Evolutionary conservation across 306 rosid genomes (phyloP).

Genomic region (Casuarina equisetifolia): DNA sequence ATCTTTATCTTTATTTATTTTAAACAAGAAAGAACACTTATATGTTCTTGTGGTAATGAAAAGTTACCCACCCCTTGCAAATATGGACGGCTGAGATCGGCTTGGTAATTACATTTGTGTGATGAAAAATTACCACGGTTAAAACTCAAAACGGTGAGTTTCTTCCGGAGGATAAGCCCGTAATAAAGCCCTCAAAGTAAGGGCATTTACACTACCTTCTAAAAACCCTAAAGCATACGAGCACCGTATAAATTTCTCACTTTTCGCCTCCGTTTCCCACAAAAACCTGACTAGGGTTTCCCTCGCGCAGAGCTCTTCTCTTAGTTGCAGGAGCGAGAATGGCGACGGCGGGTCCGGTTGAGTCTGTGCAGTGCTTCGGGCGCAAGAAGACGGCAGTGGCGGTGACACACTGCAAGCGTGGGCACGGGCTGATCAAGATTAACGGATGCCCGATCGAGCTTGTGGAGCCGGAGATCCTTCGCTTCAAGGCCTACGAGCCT

Average conservation of each 20-base stretch:
- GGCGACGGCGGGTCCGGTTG: conserved; percentile 6
- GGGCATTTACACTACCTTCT: background rate
- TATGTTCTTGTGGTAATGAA: too few relatives aligned
- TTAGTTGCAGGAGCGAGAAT: background rate
- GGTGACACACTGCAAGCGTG: conserved; percentile 84
- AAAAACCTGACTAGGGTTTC: background rate
- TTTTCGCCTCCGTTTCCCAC: background rate
- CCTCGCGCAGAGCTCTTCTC: background rate
- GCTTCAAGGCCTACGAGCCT: conserved; percentile 82
- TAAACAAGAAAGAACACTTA: too few relatives aligned
- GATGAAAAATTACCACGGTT: background rate
- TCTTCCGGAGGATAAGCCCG: background rate
- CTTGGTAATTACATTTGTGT: too few relatives aligned
- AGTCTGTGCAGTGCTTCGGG: conserved; percentile 85
- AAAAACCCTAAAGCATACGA: conserved; percentile 16
- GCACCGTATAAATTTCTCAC: conserved; percentile 12
- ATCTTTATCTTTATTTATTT: too few relatives aligned
- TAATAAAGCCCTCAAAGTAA: background rate
- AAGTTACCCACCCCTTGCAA: too few relatives aligned
- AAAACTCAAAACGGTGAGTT: background rate
- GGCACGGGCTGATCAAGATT: conserved; percentile 77
- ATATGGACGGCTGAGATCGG: too few relatives aligned
- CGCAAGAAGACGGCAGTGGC: conserved; percentile 93
- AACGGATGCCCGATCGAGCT: conserved; percentile 87
- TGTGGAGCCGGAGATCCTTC: conserved; percentile 73